Base-by-base conservation (phyloP, 2,329 filamentous ascomycete species). In the Helminthosporium solani region DNA sequence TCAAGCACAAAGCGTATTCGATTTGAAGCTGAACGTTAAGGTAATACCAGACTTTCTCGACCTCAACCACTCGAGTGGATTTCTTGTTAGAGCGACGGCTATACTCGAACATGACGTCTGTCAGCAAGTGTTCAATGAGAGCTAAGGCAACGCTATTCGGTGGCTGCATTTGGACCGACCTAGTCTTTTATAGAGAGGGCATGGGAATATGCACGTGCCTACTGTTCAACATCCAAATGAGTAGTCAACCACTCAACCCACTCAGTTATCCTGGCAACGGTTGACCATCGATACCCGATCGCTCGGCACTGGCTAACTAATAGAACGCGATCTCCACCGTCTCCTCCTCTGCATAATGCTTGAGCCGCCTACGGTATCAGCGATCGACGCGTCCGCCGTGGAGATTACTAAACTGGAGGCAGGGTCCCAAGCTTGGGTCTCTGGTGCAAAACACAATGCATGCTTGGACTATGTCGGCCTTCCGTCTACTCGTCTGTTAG, bases 271-370 rank as follows among this genome's bases (percentile, higher is more conserved):
- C 23, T 27, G 25, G 28, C 33, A 38, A 47, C 44, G 44, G 44
- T 33, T 39, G 19, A 34, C 16, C 44, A 46, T 44, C 21, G 3
- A n/a, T 27, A 38, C 45, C 45, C 45, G 45, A 40, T 40, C 15
- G 14, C 21, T 39, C 33, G 39, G 44, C 18, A 20, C 33, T 18
- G 27, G 39, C 18, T 28, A 28, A 18, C 4, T 12, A 11, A 39
- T n/a, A 9, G 35, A 3, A 23, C 21, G 6, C 19, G 11, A 14
- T 25, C 15, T 39, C 16, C 20, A 28, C 28, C 8, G 14, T 21
- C 5, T 39, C 18, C 23, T 25, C 23, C 5, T 39, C 18, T 11
- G n/a, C 14, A 39, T 20, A n/a, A 39, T 16, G 14, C 19, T 27
- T n/a, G n/a, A 21, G 5, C 7, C 31, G n/a, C 19, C 27, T 43